Evolutionary conservation across 2,329 filamentous ascomycete genomes (phyloP), one percentile per base, ranked within the genome.

Genomic region (Leptographium procerum): DNA sequence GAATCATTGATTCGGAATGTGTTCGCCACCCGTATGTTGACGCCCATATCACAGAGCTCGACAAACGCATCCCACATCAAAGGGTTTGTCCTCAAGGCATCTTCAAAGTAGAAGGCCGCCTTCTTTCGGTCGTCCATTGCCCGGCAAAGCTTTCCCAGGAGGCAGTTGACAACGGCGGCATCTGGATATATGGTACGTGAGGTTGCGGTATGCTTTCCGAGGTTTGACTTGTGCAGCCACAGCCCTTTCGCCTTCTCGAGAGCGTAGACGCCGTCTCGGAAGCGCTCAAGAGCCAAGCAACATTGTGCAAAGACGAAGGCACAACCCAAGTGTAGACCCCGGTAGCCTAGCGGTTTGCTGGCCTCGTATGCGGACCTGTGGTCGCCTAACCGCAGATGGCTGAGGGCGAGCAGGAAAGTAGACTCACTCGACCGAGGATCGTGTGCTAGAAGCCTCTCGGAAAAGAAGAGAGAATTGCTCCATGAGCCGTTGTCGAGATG

Each of bases 61-160:
- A 86, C 85, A 66, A 97, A 97, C 0, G 92, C 91, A 76, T 99
- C 94, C 94, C 94, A 99, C 82, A 96, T 94, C 71, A 97, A 92
- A 1, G 94, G 91, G 67, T 97, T 99, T 57, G 85, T 71, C 72
- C 91, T 95, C 66, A 99, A 75, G 7, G 91, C 84, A 61, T 95
- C 90, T 64, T 95, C 90, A 68, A 94, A 97, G 70, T 84, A 90
- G 64, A 88, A 82, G 19, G 92, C 84, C 9, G 94, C 91, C 71
- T 89, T 91, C 65, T 87, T 87, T 67, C 88, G 88, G 66, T 89
- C 81, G 65, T 96, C 88, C 65, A 94, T 86, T 2, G 83, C 89
- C 54, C 87, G 84, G 74, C 91, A 92, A 31, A 99, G 77, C 72
- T 95, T 96, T 29, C 90, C 94, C 33, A 96, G 78, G 43, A 99